Evolutionary conservation across 805 yeast species (phyloP), one percentile per base, ranked within the genome.

Genomic region (Isabelozyma rhagii): DNA sequence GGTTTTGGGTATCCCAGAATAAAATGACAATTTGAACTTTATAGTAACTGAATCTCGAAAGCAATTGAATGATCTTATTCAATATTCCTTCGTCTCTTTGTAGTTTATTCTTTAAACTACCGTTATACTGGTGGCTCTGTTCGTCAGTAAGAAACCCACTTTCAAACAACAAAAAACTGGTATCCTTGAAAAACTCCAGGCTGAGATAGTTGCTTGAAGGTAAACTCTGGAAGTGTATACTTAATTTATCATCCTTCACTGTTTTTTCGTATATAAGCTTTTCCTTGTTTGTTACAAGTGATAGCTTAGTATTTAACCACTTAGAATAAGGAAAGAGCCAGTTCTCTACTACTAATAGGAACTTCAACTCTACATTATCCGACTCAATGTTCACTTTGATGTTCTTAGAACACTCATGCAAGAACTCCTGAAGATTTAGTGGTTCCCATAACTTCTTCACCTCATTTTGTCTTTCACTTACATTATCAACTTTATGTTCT

Each of bases 231-330:
- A 82, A 57, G 5, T 60, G 55, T 5, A 83, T 45, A 0, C 46
- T 47, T n/a, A 71, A 46, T 29, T 64, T 60, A 11, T 63, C 63
- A 18, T 60, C 57, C n/a, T 49, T 45, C 15, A 73, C 50, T 4
- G 43, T 41, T 29, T 60, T 60, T 45, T 63, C 62, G 49, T 69
- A 74, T 13, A 66, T 58, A 17, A 52, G 46, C 39, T 56, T 57
- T 10, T 57, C 66, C 36, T 46, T 45, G 53, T 72, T 66, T 42
- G 68, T 63, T 41, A 58, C 60, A 27, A 83, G 60, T 3, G 64
- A 55, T 8, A 82, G 62, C 56, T 80, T 80, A 14, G 67, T 63
- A 17, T 70, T 69, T 42, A 81, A 61, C 86, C 86, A 82, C 45
- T 69, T 71, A 1, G 83, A 77, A 45, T 73, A 69, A 3, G 69